Base-by-base conservation (phyloP, 1,284 basidiomycete genomes). In the Porodaedalea pini region DNA sequence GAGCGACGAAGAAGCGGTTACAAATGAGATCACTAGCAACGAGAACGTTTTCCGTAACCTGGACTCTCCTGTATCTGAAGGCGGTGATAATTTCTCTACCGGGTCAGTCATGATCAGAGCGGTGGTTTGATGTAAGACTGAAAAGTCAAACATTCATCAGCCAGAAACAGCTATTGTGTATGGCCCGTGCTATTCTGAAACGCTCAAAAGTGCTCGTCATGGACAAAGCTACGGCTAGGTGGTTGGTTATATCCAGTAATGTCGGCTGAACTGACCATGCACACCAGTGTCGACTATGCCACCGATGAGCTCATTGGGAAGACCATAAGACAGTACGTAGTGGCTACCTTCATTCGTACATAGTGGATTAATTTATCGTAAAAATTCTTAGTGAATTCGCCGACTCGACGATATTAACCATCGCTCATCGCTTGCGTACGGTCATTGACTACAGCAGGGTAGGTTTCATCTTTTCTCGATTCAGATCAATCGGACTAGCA, bases 71-170 rank as follows among this genome's bases (percentile, higher is more conserved):
- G 92, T 97, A 8, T 89, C 88, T 1, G 91, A 92, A 71, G 88
- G 88, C 1, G 93, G 93, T n/a, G 93, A 95, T 44, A 97, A 96
- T 71, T 95, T 96, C 69, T 93, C 89, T 0, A 88, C 89, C 4
- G 94, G 94, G 87, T 88, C 64, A 44, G 78, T 65, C 51, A 3
- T 6, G 19, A 45, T 31, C 43, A n/a, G n/a, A n/a, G n/a, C n/a
- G n/a, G n/a, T 32, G 19, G 8, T 21, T 29, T 29, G 37, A 21
- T 29, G 32, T 23, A 19, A 23, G 23, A 23, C 45, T 19, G 19
- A 32, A n/a, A 34, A 8, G 13, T 34, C n/a, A 29, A 15, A 19
- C 19, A 34, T 13, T 21, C 2, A 55, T 11, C 32, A 76, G 75
- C 13, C 80, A 87, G 67, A 82, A 84, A 62, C 85, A 86, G 64